These are phyloP conservation scores for Phytopythium litorale DNA, from an alignment of 352 stramenopile species.

Conservation along the genomic window DNA sequence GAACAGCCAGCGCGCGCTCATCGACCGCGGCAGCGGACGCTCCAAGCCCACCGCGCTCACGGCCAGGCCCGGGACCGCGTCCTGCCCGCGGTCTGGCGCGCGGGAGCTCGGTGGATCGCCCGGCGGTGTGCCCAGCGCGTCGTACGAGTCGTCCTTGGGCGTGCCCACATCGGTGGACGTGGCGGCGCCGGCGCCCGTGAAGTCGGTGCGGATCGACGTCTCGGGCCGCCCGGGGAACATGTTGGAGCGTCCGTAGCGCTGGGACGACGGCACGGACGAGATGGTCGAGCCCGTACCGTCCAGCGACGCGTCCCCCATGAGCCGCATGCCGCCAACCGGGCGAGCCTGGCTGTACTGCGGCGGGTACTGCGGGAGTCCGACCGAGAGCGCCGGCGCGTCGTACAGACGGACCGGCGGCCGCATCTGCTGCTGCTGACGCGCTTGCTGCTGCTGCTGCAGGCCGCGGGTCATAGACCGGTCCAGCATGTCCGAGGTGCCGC, in stretches of 20 bases:
- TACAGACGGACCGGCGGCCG: constrained; percentile 18
- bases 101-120: constrained; percentile 34
- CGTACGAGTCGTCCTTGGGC: constrained; percentile 34
- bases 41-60: constrained; percentile 14
- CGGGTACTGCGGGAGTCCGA: constrained; percentile 17
- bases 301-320: constrained; percentile 4
- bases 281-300: neutral
- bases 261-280: constrained; percentile 11
- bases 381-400: constrained; percentile 15
- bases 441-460: neutral
- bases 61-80: constrained; percentile 10
- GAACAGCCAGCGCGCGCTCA: constrained; percentile 41
- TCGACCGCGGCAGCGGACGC: constrained; percentile 24
- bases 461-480: constrained; percentile 4
- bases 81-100: constrained; percentile 15
- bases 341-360: constrained; percentile 8
- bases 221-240: constrained; percentile 20
- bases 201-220: constrained; percentile 40
- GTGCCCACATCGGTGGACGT: constrained; percentile 19
- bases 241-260: constrained; percentile 8
- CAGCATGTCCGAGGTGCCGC: constrained; percentile 13
- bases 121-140: constrained; percentile 45
- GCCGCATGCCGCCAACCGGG: neutral
- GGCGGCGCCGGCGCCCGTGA: constrained; percentile 19
- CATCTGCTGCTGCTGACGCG: constrained; percentile 18